phyloP scores from a whole-genome alignment of 192 early-diverging fungal species.

The Pilobolus umbonatus region DNA sequence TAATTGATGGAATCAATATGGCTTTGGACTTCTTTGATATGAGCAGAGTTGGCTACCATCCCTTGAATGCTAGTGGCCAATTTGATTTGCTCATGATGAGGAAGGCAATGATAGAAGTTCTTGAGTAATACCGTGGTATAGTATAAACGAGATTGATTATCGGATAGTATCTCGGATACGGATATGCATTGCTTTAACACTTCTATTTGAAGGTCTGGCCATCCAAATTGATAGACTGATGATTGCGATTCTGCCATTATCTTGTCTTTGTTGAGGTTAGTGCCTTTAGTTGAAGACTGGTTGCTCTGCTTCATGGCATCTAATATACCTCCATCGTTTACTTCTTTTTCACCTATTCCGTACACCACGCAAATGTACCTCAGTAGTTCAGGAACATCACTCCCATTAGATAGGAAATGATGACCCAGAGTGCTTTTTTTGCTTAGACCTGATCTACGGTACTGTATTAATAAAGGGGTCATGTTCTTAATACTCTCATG shows the following conservation, averaged over 20 bases:
- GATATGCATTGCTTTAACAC: constrained; percentile 68
- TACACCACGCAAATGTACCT: constrained; percentile 60
- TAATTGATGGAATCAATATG: constrained; percentile 35
- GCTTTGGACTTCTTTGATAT: constrained; percentile 19
- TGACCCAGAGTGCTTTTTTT: not conserved
- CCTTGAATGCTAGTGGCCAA: constrained; percentile 48
- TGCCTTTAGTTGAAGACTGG: not conserved
- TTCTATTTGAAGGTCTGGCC: constrained; percentile 78
- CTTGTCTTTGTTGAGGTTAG: constrained; percentile 1
- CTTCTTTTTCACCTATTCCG: constrained; percentile 49
- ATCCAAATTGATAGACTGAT: constrained; percentile 46
- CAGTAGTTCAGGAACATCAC: constrained; percentile 56
- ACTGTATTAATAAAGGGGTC: constrained; percentile 24
- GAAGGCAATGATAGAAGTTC: constrained; percentile 54
- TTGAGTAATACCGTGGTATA: constrained; percentile 62
- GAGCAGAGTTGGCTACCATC: constrained; percentile 43
- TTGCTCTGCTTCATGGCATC: constrained; percentile 5
- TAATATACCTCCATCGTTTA: constrained; percentile 20
- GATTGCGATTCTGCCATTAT: not conserved
- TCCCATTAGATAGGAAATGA: constrained; percentile 24
- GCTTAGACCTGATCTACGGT: constrained; percentile 4
- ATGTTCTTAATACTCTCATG: constrained; percentile 22
- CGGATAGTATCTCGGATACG: constrained; percentile 62
- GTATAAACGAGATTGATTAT: constrained; percentile 52
- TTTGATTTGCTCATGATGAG: constrained; percentile 58